Evolutionary conservation across 495 filamentous ascomycete genomes (phyloP).

Genomic region (Trypethelium eluteriae): DNA sequence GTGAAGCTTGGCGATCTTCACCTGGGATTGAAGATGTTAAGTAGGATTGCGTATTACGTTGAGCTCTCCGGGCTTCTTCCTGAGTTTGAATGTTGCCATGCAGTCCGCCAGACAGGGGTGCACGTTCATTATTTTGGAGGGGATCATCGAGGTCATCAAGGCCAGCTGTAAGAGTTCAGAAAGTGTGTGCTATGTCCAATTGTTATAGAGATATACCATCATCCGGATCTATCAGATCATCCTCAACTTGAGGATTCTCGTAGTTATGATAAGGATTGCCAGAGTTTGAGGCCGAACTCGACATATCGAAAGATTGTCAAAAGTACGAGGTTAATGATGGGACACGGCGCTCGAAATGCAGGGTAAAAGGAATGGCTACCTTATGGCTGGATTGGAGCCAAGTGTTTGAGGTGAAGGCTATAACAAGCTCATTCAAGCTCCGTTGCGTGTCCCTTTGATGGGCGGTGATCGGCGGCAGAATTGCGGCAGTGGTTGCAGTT

Average conservation of each 20-base stretch:
- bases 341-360: not conserved
- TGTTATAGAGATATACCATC: constrained; percentile 53
- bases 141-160: constrained; percentile 94
- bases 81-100: constrained; percentile 30
- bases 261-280: constrained; percentile 49
- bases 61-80: constrained; percentile 35
- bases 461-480: not conserved
- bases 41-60: constrained; percentile 48
- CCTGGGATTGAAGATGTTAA: constrained; percentile 84
- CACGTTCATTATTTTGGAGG: constrained; percentile 57
- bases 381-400: constrained; percentile 1
- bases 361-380: not conserved
- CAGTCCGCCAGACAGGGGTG: constrained; percentile 76
- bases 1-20: constrained; percentile 85
- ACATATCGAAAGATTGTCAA: not conserved
- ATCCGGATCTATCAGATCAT: constrained; percentile 92
- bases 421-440: constrained; percentile 9
- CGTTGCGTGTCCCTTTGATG: constrained; percentile 5
- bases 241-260: constrained; percentile 66
- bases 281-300: constrained; percentile 14
- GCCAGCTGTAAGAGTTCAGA: constrained; percentile 46
- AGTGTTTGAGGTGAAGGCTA: constrained; percentile 1
- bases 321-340: not conserved
- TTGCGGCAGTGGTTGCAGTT: not conserved
- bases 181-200: not conserved